A percentile compares a stretch with the other conserved stretches of the same genome.
Evolutionary conservation across 306 rosid species (phyloP).

Genomic region (Sindora glabra): DNA sequence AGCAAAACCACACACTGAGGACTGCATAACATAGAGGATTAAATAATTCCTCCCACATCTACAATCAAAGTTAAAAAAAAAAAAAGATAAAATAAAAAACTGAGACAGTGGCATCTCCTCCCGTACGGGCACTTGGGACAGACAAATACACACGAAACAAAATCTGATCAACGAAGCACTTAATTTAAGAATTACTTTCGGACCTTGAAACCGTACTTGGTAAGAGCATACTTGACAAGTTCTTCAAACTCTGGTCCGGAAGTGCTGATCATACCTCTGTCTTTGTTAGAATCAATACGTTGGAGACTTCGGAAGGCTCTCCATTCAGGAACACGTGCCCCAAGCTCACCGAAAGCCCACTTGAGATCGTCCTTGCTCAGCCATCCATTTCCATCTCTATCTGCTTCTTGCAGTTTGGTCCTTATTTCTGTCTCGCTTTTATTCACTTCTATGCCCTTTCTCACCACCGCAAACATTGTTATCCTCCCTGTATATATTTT

Average conservation of each 20-base stretch:
- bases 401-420: not conserved
- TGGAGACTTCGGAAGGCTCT: not conserved
- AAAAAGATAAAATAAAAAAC: no score
- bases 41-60: no score
- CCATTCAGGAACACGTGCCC: not conserved
- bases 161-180: no score
- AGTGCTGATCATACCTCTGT: not conserved
- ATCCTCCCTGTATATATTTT: not conserved
- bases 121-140: no score
- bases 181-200: no score
- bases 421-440: not conserved
- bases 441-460: not conserved
- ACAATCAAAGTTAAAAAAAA: no score
- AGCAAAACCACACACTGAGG: no score
- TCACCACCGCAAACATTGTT: not conserved
- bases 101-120: not conserved
- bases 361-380: not conserved
- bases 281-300: not conserved
- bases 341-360: not conserved
- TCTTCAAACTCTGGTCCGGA: not conserved
- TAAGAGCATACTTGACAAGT: not conserved
- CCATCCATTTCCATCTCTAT: not conserved
- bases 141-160: no score
- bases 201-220: not conserved
- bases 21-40: no score